Base-by-base conservation (phyloP, 371 early-diverging fungal genomes). In the Mortierella polycephala region DNA sequence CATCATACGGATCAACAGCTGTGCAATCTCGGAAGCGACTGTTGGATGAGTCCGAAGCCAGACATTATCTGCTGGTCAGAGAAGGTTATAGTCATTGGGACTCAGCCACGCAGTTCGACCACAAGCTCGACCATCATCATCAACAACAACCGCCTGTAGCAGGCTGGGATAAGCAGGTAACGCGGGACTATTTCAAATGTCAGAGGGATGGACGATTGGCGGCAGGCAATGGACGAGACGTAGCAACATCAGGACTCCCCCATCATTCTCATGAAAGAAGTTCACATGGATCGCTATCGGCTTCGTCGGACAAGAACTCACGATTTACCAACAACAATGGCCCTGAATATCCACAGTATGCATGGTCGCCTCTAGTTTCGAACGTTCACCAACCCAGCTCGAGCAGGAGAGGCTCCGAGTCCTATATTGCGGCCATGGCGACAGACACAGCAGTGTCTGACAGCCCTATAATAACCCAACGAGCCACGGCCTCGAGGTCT, bases 1-100 rank as follows among this genome's bases (percentile, higher is more conserved):
- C 61, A 8, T 20, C 51, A 40, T 12, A 12, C 5, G 16, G 44
- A 21, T 50, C 45, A 40, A 11, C n/a, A 7, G 18, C 41, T 10
- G 5, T 45, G 4, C 37, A 45, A 14, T 12, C 45, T 30, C 14
- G 45, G 23, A 30, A 6, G 10, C 11, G 13, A n/a, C 55, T 37
- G 5, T 18, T n/a, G 51, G 51, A 18, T 44, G 47, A 54, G 54
- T 14, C 42, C 14, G 14, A 16, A 30, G 40, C 56, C 23, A 40
- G 39, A 49, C 39, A 50, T 61, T 64, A 46, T 64, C 64, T 53
- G 56, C 56, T n/a, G 64, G 55, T 20, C 56, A 44, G 64, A n/a
- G 64, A 53, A 45, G 1, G 20, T 46, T 40, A 30, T 20, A 58
- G 47, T 8, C 14, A 10, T 39, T 40, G 9, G 1, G 54, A 39